Base-by-base conservation (phyloP, 2,329 filamentous ascomycete species). In the Aureobasidium sp. region DNA sequence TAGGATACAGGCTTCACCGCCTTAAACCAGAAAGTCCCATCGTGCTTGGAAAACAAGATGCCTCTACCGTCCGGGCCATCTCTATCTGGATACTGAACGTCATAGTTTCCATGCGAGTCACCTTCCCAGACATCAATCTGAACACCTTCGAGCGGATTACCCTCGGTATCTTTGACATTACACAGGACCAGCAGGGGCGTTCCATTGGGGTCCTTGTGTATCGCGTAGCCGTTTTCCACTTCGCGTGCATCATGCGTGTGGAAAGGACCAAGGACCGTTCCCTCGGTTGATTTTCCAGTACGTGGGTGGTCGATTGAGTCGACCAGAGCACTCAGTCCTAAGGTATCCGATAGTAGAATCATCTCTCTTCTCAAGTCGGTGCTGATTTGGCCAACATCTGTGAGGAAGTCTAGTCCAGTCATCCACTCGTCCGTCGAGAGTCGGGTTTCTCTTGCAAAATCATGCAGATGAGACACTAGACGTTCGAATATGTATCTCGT, bases 401-500 rank as follows among this genome's bases (percentile, higher is more conserved):
- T 87, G 29, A 91, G 75, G 73, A 90, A 91, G 45, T 81, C 74
- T 61, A 91, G 78, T 1, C 83, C 86, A 0, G 81, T 75, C 84
- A 87, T 88, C 89, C 88, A 91, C 77, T 92, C 89, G 5, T 83
- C 78, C 3, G 85, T 87, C 70, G 84, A 88, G 39, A 91, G 79
- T 22, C 88, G 79, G 3, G 87, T 91, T 73, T 91, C 88, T 61
- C 88, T 82, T 7, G 87, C 87, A 71, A 90, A 91, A 75, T 90
- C 87, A 73, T 92, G 89, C 1, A 91, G 76, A 74, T 92, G 88
- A 8, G 82, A 82, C 58, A 91, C 86, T 14, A 91, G 81, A 14
- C 87, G 81, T 67, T 87, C 82, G 72, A 91, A 82, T 55, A 92
- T 71, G 71, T 88, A 90, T 64, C 82, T 85, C 63, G 88, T 76